Percentiles rank a stretch among this genome's conserved stretches.
phyloP scores from a whole-genome alignment of 495 filamentous ascomycete genomes.

The Aspergillus homomorphus region DNA sequence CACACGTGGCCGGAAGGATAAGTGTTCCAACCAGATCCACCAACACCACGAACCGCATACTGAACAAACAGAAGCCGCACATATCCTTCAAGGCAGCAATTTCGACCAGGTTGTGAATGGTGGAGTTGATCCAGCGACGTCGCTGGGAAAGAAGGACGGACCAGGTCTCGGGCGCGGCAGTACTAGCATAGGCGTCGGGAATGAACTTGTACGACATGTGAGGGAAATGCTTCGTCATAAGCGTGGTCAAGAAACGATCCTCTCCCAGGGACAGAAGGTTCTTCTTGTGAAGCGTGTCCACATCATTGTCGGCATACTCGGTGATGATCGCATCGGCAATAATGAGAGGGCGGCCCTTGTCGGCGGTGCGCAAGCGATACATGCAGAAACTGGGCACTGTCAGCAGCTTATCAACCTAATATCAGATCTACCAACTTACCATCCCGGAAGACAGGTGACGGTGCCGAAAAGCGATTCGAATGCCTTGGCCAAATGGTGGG shows the following conservation, averaged over 20 bases:
- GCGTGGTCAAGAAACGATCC: conserved; percentile 93
- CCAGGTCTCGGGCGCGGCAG: conserved; percentile 92
- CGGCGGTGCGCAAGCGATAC: conserved; percentile 92
- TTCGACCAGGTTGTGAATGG: conserved; percentile 91
- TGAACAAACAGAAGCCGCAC: conserved; percentile 98
- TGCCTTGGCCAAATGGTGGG: conserved; percentile 88
- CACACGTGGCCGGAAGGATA: conserved; percentile 87
- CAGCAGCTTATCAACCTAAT: conserved; percentile 1
- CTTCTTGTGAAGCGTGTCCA: conserved; percentile 98
- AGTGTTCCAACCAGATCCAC: conserved; percentile 92
- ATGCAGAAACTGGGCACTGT: conserved; percentile 79
- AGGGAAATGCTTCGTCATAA: conserved; percentile 98
- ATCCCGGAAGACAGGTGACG: conserved; percentile 97
- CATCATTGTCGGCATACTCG: conserved; percentile 81
- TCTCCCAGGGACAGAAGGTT: conserved; percentile 93
- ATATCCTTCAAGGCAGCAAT: conserved; percentile 83
- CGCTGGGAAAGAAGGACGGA: conserved; percentile 88
- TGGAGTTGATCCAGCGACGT: conserved; percentile 98
- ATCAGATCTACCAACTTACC: conserved; percentile 55
- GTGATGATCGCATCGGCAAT: conserved; percentile 81
- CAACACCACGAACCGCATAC: conserved; percentile 96
- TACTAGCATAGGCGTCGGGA: conserved; percentile 85
- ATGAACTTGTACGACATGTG: conserved; percentile 95
- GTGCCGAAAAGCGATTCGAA: conserved; percentile 95
- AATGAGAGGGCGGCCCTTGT: conserved; percentile 87